Evolutionary conservation across 768 basidiomycete species (phyloP), one percentile per base, ranked within the genome.

Genomic region (Boletellus sp.): DNA sequence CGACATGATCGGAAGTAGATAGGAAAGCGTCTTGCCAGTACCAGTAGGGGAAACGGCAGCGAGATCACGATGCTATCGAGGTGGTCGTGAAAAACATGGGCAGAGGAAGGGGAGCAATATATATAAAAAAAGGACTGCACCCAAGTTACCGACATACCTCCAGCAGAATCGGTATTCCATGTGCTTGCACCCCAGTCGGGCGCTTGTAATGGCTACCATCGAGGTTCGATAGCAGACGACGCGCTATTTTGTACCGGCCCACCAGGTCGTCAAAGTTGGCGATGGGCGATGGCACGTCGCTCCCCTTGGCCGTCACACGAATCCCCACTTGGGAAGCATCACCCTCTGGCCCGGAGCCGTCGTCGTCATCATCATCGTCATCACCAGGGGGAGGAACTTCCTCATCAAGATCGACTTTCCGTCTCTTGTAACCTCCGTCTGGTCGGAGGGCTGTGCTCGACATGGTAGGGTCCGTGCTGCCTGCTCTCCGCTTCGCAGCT

Each of bases 31-130:
- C 74, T 99, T 99, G 52, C 96, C 96, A 10, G 91, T 94, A 43
- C 96, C 96, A 6, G 96, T 99, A 0, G 96, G 96, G 1, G 96
- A 96, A 17, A 98, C 88, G 24, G 94, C 95, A 46, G 90, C 85
- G 20, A 96, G 75, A 68, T 99, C 95, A 50, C 90, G 83, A 53
- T 74, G 75, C 90, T 90, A 51, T 24, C 20, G 35, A 40, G 12
- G 32, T 23, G 19, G 44, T 47, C 24, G 24, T 26, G 24, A 26
- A 26, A 26, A 26, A 8, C 4, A 26, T 4, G 24, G 8, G 4
- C 24, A 26, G 8, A 4, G 28, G 28, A 11, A 28, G 28, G 28
- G 28, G 11, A 28, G 9, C 7, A 19, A 56, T 17, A 7, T 35
- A 26, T 20, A 8, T 19, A 10, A 11, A 45, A 12, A 1, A 22